These are phyloP conservation scores for Paecilomyces formosus DNA, from an alignment of 2,329 filamentous ascomycete genomes.

Conservation along the genomic window DNA sequence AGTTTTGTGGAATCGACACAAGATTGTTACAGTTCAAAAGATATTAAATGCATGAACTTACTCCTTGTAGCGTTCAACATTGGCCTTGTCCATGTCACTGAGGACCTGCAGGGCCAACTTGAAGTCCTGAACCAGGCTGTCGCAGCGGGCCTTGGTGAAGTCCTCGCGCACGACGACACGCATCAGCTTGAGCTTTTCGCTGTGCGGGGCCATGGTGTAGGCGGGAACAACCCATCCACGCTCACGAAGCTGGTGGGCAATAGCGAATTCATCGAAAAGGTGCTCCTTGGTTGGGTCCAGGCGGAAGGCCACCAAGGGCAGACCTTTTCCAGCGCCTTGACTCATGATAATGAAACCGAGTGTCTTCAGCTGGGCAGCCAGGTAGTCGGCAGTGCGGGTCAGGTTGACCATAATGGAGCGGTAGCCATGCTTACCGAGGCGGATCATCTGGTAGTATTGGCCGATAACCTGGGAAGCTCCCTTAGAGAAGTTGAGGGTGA, in stretches of 20 bases:
- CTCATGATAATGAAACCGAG: conserved; percentile 87
- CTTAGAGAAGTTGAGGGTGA: conserved; percentile 96
- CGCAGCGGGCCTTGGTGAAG: conserved; percentile 75
- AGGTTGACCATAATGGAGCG: conserved; percentile 90
- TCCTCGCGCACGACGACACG: conserved; percentile 89
- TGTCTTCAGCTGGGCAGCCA: conserved; percentile 62
- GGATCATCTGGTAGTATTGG: conserved; percentile 96
- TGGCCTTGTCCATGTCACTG: conserved; percentile 64
- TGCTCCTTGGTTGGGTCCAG: conserved; percentile 52
- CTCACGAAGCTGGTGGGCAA: conserved; percentile 78
- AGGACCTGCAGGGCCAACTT: conserved; percentile 67
- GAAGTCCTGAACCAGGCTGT: conserved; percentile 70
- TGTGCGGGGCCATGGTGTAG: conserved; percentile 93
- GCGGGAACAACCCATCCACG: conserved; percentile 91
- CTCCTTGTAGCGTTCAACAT: conserved; percentile 61
- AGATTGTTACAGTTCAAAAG: neutral
- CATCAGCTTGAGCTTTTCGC: conserved; percentile 78
- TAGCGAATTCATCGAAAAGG: conserved; percentile 65
- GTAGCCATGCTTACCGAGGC: conserved; percentile 88
- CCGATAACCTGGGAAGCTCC: conserved; percentile 91
- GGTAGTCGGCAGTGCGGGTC: conserved; percentile 81
- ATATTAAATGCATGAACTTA: conserved; percentile 42
- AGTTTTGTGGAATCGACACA: neutral
- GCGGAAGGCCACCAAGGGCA: conserved; percentile 87
- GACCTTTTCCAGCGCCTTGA: conserved; percentile 64